Percentiles rank a stretch among this genome's conserved stretches.
phyloP scores from a whole-genome alignment of 495 filamentous ascomycete genomes.

The Tetracladium setigerum region DNA sequence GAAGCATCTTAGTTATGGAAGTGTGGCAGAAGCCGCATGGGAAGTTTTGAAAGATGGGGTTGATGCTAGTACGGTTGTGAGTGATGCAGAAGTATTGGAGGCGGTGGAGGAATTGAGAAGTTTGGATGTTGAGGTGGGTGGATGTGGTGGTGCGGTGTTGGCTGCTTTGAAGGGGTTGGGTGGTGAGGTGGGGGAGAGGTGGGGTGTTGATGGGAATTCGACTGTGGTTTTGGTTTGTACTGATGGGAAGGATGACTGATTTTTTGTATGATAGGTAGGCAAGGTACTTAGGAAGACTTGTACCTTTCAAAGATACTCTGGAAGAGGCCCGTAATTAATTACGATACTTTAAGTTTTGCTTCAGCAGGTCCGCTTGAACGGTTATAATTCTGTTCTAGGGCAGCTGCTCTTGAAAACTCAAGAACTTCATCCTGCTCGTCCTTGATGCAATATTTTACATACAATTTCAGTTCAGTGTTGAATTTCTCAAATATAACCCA shows the following conservation, averaged over 20 bases:
- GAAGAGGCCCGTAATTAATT: no score
- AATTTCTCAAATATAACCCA: no score
- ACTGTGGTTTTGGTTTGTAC: constrained; percentile 46
- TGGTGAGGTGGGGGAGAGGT: constrained; percentile 17
- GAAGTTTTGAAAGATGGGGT: constrained; percentile 39
- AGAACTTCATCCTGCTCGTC: no score
- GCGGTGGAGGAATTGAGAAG: constrained; percentile 38
- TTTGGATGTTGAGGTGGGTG: constrained; percentile 39
- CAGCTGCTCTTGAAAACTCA: no score
- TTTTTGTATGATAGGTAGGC: no score
- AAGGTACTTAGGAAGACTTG: no score
- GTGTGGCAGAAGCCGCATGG: constrained; percentile 51
- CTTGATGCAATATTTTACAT: no score
- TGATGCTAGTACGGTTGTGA: constrained; percentile 46
- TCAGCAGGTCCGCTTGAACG: no score
- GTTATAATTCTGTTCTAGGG: no score
- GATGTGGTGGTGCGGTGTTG: constrained; percentile 51
- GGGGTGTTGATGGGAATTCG: constrained; percentile 23
- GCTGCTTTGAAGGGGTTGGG: constrained; percentile 38
- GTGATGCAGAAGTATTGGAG: constrained; percentile 41
- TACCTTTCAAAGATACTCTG: no score
- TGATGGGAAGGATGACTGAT: constrained; percentile 26
- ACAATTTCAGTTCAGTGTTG: no score
- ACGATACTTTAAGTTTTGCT: no score
- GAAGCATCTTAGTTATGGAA: constrained; percentile 57